Evolutionary conservation across 768 basidiomycete genomes (phyloP), one percentile per base, ranked within the genome.

Genomic region (Serpula lacrymans): DNA sequence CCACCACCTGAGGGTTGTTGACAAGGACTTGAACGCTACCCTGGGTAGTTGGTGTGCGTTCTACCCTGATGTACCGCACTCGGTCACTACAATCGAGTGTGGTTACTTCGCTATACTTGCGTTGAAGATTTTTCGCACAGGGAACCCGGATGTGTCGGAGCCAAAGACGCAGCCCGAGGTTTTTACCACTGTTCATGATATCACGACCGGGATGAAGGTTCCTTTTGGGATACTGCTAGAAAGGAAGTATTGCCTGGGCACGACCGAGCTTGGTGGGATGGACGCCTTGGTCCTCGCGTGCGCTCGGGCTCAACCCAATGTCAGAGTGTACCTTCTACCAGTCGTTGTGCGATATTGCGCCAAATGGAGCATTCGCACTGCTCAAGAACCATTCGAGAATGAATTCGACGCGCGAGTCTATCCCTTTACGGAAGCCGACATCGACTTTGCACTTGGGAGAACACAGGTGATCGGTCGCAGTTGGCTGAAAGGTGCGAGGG

Each of bases 21-120:
- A 37, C 8, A 2, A 22, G 20, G 17, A 26, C 6, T 24, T 32
- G 13, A 20, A 17, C 5, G 49, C 53, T 0, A 16, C 33, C 3
- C 18, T 36, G 1, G 50, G 51, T 2, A 31, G 25, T 11, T 62
- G 60, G 60, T 43, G 53, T 10, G 63, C 60, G 1, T 64, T 64
- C 48, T 57, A 59, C 43, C 58, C 63, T 3, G 63, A 62, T 40
- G 50, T 60, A 13, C 49, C 51, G 3, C 59, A 61, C 39, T 8
- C 27, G 6, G 51, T 62, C 16, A 20, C 31, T 1, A 34, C 40
- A 13, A 34, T 57, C n/a, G n/a, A 37, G 35, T 13, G 20, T 7
- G 11, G 6, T 11, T 49, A 62, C 43, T 54, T 59, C 5, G 62
- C 60, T 5, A 51, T 52, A 20, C 50, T 62, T 31, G 58, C 57